Evolutionary conservation across 2,329 filamentous ascomycete species (phyloP).

Genomic region (Diplodia intermedia): DNA sequence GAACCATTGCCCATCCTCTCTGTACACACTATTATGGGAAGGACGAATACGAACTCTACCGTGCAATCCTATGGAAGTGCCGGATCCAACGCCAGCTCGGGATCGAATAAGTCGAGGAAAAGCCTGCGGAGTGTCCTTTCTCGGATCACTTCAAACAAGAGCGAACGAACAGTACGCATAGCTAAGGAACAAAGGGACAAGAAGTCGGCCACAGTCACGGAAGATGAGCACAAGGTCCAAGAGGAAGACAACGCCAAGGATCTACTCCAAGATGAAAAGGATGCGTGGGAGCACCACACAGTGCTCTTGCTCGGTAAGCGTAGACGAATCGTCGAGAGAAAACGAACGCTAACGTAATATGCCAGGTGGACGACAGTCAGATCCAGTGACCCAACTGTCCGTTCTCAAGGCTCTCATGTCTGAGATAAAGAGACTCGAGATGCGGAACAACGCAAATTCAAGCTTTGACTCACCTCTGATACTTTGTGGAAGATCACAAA

Average conservation of each 20-base stretch:
- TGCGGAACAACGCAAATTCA: background rate
- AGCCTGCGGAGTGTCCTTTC: background rate
- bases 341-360: background rate
- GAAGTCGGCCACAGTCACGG: background rate
- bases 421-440: background rate
- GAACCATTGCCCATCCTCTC: background rate
- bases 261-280: background rate
- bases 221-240: background rate
- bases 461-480: constrained; percentile 1
- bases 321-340: background rate
- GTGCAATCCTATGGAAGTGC: background rate
- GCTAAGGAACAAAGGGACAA: background rate
- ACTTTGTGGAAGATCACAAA: background rate
- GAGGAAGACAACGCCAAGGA: background rate
- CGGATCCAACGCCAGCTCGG: background rate
- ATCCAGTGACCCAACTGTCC: background rate
- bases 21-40: background rate
- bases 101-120: background rate
- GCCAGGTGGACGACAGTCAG: background rate
- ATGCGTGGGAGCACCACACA: background rate
- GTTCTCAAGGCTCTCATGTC: background rate
- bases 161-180: background rate
- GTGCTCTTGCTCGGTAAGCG: background rate
- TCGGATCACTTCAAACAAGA: background rate
- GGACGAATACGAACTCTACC: background rate